Percentiles rank a stretch among this genome's conserved stretches.
Evolutionary conservation across 495 filamentous ascomycete genomes (phyloP).

Genomic region (Neurospora cerealis): DNA sequence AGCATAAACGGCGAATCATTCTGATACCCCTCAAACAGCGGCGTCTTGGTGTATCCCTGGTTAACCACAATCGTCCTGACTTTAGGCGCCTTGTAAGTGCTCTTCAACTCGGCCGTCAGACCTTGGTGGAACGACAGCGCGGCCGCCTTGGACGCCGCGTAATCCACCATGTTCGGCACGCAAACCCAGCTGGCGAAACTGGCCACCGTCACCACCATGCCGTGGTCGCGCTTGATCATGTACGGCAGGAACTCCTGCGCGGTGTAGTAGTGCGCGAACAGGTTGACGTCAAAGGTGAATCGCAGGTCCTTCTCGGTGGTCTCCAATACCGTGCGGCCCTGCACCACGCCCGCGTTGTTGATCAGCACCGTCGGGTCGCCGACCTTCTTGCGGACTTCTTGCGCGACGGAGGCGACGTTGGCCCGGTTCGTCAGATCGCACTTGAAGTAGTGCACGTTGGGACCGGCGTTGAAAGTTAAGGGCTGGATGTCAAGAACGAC

Average conservation of each 20-base stretch:
- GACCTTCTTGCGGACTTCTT: conserved; percentile 40
- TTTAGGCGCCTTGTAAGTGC: conserved; percentile 49
- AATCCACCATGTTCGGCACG: conserved; percentile 58
- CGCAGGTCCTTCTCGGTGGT: conserved; percentile 44
- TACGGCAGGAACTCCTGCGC: conserved; percentile 55
- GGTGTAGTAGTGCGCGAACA: conserved; percentile 56
- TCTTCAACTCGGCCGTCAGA: conserved; percentile 49
- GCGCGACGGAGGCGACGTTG: conserved; percentile 42
- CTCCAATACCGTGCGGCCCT: conserved; percentile 50
- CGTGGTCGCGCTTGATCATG: conserved; percentile 56
- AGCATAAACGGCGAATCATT: conserved; percentile 42
- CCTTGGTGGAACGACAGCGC: conserved; percentile 62
- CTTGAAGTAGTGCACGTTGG: conserved; percentile 49
- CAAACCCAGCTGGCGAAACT: conserved; percentile 48
- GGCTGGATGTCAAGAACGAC: conserved; percentile 61
- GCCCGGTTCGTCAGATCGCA: conserved; percentile 52
- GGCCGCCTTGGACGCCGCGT: conserved; percentile 58
- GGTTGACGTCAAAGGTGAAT: conserved; percentile 65
- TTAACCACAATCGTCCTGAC: conserved; percentile 59
- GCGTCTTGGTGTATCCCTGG: conserved; percentile 53
- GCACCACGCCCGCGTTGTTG: conserved; percentile 63
- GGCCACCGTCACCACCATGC: conserved; percentile 67
- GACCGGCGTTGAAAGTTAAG: conserved; percentile 42
- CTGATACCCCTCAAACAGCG: conserved; percentile 50
- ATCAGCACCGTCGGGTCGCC: conserved; percentile 62